phyloP scores from a whole-genome alignment of 1,139 yeast species.

The Blastobotrys apis region DNA sequence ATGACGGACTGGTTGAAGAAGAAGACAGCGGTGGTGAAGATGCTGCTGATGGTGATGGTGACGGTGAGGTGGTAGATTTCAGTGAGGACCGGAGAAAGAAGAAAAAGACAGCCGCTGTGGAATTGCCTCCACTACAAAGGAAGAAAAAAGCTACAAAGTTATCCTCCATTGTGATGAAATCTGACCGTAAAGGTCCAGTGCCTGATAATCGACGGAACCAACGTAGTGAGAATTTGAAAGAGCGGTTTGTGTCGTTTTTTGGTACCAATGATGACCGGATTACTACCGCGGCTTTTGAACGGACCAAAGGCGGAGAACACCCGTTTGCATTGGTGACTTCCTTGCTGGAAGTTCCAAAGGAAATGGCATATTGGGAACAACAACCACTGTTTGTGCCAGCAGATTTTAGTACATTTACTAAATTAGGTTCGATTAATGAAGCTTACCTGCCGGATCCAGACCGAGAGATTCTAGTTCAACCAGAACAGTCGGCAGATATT shows the following conservation, averaged over 20 bases:
- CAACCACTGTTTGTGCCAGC: not conserved
- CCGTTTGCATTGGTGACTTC: slow-evolving; percentile 21
- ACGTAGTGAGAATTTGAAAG: slow-evolving; percentile 20
- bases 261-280: slow-evolving; percentile 21
- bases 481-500: slow-evolving; percentile 5
- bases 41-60: slow-evolving; percentile 6
- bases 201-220: slow-evolving; percentile 1
- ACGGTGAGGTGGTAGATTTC: slow-evolving; percentile 7
- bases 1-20: slow-evolving; percentile 7
- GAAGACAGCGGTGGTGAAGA: slow-evolving; percentile 7
- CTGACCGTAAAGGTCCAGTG: not conserved
- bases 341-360: slow-evolving; percentile 13
- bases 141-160: slow-evolving; percentile 4
- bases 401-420: not conserved
- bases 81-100: not conserved
- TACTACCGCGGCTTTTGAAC: slow-evolving; percentile 19
- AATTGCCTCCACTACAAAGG: slow-evolving; percentile 10
- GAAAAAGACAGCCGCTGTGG: slow-evolving; percentile 2
- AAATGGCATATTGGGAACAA: not conserved
- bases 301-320: slow-evolving; percentile 22
- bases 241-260: slow-evolving; percentile 22
- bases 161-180: not conserved
- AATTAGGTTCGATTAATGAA: not conserved
- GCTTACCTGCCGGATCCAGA: slow-evolving; percentile 2
- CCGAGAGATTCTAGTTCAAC: slow-evolving; percentile 3